Percentiles rank a stretch among this genome's conserved stretches.
Evolutionary conservation across 805 yeast genomes (phyloP).

Genomic region (Candida arabinofermentans): DNA sequence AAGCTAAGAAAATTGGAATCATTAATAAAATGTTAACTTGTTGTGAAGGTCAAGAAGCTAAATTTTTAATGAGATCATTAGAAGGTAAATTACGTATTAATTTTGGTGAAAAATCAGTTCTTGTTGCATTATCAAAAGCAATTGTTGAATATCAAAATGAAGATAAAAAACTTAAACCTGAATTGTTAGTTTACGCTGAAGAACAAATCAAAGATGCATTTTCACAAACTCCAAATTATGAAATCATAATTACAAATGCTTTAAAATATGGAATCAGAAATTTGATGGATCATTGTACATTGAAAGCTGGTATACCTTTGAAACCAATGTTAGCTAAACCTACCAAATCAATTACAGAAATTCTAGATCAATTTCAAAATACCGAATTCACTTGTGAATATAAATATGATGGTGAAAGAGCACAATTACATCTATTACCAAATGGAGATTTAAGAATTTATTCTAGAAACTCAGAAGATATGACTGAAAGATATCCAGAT

Average conservation of each 20-base stretch:
- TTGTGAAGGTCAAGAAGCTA: slow-evolving; percentile 83
- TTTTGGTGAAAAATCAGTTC: slow-evolving; percentile 88
- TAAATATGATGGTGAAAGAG: slow-evolving; percentile 97
- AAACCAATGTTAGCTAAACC: slow-evolving; percentile 99
- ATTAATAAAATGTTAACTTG: slow-evolving; percentile 84
- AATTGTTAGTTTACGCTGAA: slow-evolving; percentile 60
- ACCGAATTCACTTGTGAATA: slow-evolving; percentile 91
- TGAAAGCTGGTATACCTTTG: slow-evolving; percentile 90
- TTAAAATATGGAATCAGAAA: slow-evolving; percentile 64
- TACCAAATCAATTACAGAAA: slow-evolving; percentile 89
- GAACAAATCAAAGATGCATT: slow-evolving; percentile 79
- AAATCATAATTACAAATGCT: slow-evolving; percentile 63
- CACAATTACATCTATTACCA: slow-evolving; percentile 77
- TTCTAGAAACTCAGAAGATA: slow-evolving; percentile 94
- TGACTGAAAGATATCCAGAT: slow-evolving; percentile 96
- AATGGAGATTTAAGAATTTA: slow-evolving; percentile 71
- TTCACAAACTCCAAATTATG: slow-evolving; percentile 88
- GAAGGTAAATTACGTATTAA: slow-evolving; percentile 94
- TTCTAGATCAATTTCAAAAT: slow-evolving; percentile 81
- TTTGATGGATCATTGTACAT: slow-evolving; percentile 60
- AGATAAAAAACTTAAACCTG: slow-evolving; percentile 33
- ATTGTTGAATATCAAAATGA: slow-evolving; percentile 56
- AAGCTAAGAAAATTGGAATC: slow-evolving; percentile 66
- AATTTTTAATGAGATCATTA: slow-evolving; percentile 80
- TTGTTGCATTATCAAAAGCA: slow-evolving; percentile 81